Evolutionary conservation across 352 stramenopile genomes (phyloP).

Genomic region (Thalassiosira exigua): DNA sequence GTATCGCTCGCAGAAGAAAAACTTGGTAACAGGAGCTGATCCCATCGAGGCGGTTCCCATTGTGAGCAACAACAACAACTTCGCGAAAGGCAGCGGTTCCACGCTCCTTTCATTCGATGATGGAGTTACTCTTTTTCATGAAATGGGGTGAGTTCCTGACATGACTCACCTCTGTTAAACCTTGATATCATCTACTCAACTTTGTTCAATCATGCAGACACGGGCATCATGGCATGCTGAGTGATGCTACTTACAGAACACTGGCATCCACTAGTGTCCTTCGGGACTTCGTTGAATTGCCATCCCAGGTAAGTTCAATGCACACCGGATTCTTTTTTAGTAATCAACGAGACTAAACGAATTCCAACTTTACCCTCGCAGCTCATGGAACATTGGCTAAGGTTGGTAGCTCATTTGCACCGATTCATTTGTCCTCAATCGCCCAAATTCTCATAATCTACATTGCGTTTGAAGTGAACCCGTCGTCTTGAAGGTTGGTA

Average conservation of each 20-base stretch:
- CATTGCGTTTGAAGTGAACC: too few species aligned
- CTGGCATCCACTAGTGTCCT: slow-evolving; percentile 63
- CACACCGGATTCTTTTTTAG: too few species aligned
- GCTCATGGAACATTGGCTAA: slow-evolving; percentile 86
- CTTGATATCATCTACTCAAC: not conserved
- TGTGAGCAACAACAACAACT: slow-evolving; percentile 87
- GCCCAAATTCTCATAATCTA: slow-evolving; percentile 40
- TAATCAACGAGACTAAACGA: too few species aligned
- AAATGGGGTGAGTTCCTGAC: slow-evolving; percentile 47
- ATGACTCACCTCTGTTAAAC: not conserved
- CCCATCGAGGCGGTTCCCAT: slow-evolving; percentile 73
- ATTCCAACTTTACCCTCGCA: slow-evolving; percentile 83
- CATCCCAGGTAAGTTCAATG: slow-evolving; percentile 82
- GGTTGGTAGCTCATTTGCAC: too few species aligned
- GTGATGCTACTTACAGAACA: slow-evolving; percentile 71
- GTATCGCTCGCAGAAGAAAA: slow-evolving; percentile 79
- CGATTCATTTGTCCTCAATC: too few species aligned
- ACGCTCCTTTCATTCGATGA: slow-evolving; percentile 83
- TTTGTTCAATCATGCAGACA: slow-evolving; percentile 60
- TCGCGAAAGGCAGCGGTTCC: slow-evolving; percentile 68
- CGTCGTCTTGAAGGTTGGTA: too few species aligned
- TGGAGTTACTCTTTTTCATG: slow-evolving; percentile 82
- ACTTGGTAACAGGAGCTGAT: slow-evolving; percentile 57
- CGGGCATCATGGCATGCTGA: slow-evolving; percentile 84
- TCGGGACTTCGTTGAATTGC: slow-evolving; percentile 84